Conservation (phyloP, 169 alveolate species). For the Plasmodium vivax region DNA sequence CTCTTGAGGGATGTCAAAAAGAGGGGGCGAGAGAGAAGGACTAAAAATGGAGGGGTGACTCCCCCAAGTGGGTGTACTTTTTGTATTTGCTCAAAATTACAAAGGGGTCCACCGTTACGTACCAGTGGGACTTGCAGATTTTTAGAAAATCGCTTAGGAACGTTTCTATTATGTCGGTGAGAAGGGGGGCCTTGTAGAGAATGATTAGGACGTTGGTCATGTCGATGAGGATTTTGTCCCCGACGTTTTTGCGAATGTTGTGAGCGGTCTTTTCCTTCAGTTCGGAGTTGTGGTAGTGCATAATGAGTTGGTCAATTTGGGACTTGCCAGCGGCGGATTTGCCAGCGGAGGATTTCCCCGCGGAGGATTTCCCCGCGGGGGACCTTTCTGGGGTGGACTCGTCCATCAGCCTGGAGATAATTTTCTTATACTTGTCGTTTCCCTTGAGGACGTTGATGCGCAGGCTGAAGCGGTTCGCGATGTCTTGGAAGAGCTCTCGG, state of each 20-base stretch:
- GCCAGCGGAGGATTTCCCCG: background rate
- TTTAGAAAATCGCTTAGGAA: constrained; percentile 31
- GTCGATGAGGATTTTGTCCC: constrained; percentile 46
- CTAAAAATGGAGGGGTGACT: no score
- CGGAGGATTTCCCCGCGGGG: background rate
- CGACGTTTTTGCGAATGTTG: constrained; percentile 23
- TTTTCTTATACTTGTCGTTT: constrained; percentile 20
- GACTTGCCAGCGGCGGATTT: background rate
- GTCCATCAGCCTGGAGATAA: background rate
- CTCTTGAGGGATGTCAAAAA: no score
- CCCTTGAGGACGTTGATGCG: constrained; percentile 25
- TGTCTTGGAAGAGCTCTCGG: constrained; percentile 29
- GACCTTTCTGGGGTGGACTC: background rate
- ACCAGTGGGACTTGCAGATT: constrained; percentile 31
- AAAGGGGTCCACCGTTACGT: constrained; percentile 22
- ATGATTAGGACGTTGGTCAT: constrained; percentile 42
- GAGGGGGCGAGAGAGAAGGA: no score
- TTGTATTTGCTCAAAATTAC: constrained; percentile 12
- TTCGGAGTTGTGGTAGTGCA: constrained; percentile 12
- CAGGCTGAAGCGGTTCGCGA: constrained; percentile 25
- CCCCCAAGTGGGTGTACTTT: background rate
- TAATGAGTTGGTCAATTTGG: constrained; percentile 35
- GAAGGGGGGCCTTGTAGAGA: constrained; percentile 24
- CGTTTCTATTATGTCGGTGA: constrained; percentile 19
- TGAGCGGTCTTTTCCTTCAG: constrained; percentile 1